Evolutionary conservation across 208 protist species (phyloP).

Genomic region (Trichomonas vaginalis): DNA sequence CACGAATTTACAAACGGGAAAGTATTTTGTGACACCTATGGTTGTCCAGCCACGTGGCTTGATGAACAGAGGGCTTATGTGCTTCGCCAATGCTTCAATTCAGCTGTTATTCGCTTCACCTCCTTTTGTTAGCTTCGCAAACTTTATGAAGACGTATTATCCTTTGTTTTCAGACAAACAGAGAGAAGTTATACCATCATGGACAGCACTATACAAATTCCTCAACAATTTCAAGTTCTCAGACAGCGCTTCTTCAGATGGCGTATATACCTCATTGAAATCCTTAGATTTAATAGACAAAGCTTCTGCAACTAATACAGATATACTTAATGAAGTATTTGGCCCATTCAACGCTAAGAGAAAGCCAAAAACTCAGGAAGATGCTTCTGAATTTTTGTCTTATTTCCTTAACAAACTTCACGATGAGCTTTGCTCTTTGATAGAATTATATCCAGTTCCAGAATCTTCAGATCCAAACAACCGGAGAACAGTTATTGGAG

Average conservation of each 20-base stretch:
- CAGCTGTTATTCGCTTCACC: background rate
- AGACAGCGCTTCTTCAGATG: background rate
- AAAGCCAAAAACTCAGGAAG: background rate
- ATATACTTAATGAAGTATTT: background rate
- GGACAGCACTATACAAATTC: background rate
- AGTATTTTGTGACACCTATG: background rate
- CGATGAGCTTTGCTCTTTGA: background rate
- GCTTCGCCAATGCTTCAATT: slow-evolving; percentile 11
- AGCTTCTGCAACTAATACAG: background rate
- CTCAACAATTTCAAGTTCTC: background rate
- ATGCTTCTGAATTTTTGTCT: background rate
- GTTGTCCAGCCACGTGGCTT: background rate
- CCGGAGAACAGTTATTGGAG: background rate
- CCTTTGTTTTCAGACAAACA: background rate
- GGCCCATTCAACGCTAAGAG: background rate
- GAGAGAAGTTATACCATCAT: background rate
- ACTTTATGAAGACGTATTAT: background rate
- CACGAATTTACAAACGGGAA: background rate
- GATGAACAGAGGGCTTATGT: background rate
- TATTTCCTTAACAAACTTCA: background rate
- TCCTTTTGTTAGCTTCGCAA: background rate
- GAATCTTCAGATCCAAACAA: too few species aligned
- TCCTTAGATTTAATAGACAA: background rate
- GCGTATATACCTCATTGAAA: background rate
- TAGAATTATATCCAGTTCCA: background rate